phyloP scores from a whole-genome alignment of 805 yeast genomes.

The Metschnikowia sp. region DNA sequence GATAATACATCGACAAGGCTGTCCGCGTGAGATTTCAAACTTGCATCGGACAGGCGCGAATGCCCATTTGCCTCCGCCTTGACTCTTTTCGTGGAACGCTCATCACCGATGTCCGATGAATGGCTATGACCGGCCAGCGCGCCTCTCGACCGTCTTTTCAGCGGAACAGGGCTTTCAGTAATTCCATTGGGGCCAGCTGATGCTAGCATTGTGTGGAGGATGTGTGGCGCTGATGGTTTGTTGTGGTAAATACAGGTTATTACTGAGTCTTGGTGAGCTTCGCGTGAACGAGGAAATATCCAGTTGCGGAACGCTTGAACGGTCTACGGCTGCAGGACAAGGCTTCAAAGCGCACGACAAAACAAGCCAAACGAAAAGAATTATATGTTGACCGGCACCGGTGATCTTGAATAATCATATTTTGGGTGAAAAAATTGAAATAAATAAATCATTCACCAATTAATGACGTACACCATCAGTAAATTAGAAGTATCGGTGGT shows the following conservation, averaged over 20 bases:
- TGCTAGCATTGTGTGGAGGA: slow-evolving; percentile 5
- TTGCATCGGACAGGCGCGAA: not conserved
- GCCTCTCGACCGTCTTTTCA: slow-evolving; percentile 5
- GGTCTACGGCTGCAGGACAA: too few species aligned
- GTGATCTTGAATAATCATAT: too few species aligned
- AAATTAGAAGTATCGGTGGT: too few species aligned
- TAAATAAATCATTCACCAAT: too few species aligned
- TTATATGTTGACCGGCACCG: too few species aligned
- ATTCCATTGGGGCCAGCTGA: slow-evolving; percentile 4
- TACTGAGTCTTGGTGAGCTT: not conserved
- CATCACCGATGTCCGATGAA: not conserved
- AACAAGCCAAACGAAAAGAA: too few species aligned
- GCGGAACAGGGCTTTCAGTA: not conserved
- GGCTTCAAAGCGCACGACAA: too few species aligned
- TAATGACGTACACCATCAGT: too few species aligned
- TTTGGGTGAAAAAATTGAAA: too few species aligned
- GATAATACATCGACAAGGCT: slow-evolving; percentile 38
- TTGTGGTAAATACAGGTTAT: not conserved
- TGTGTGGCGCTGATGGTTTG: not conserved
- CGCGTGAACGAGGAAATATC: not conserved
- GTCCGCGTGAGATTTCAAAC: not conserved
- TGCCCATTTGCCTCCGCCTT: slow-evolving; percentile 5
- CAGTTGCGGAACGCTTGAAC: not conserved
- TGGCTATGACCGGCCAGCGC: not conserved
- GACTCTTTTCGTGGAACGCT: slow-evolving; percentile 5